phyloP scores from a whole-genome alignment of 208 protist genomes.

The Plasmodiophora brassicae region DNA sequence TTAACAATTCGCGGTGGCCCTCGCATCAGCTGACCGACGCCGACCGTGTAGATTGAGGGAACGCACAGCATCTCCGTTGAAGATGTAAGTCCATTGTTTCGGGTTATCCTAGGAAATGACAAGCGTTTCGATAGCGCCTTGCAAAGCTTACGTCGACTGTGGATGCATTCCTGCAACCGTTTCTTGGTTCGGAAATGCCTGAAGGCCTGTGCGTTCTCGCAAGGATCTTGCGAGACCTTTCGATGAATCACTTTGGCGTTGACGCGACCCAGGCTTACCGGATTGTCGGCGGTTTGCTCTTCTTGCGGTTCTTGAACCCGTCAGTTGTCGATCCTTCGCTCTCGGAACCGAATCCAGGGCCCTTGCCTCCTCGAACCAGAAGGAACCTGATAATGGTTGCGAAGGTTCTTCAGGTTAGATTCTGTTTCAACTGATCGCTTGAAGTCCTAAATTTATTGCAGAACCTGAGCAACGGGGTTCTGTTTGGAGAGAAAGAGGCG shows the following conservation, averaged over 20 bases:
- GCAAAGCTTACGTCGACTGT: too few species aligned
- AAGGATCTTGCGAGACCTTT: neutral
- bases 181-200: neutral
- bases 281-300: neutral
- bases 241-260: neutral
- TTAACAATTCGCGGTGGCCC: too few species aligned
- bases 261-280: neutral
- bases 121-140: too few species aligned
- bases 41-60: too few species aligned
- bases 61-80: too few species aligned
- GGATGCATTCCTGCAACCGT: neutral
- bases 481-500: neutral
- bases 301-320: neutral
- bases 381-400: neutral
- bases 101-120: too few species aligned
- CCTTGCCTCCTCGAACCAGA: neutral
- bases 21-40: too few species aligned
- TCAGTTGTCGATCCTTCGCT: neutral
- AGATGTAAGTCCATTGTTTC: too few species aligned
- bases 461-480: too few species aligned
- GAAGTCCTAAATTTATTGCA: neutral
- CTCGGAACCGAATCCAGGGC: neutral
- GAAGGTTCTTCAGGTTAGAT: neutral
- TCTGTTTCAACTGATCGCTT: neutral
- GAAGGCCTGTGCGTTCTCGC: neutral